Evolutionary conservation across 192 early-diverging fungal genomes (phyloP), one percentile per base, ranked within the genome.

Genomic region (Coemansia sp.): DNA sequence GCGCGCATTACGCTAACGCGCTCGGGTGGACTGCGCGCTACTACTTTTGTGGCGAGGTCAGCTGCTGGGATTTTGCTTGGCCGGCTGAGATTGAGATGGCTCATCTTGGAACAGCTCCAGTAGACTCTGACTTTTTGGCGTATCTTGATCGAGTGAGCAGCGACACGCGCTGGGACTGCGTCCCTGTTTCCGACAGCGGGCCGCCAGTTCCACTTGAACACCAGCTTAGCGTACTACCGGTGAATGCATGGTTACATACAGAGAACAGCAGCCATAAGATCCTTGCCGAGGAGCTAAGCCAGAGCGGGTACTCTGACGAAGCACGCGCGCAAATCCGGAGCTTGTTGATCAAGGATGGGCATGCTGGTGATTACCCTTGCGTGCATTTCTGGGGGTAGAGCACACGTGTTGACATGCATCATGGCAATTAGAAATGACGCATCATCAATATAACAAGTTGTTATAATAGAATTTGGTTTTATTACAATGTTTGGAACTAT

Each of bases 21-120:
- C 57, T 77, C 39, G 73, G 52, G 0, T 77, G 73, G 73, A 70
- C 67, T 3, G 24, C 63, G 1, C 53, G 37, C 42, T 70, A 70
- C 38, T 77, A 66, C 54, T 77, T 77, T 63, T 25, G 34, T 0
- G 59, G 64, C 13, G 17, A 45, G 1, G 73, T 70, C 2, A 47
- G 60, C 37, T 64, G 67, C 64, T 77, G 73, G 73, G 48, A 59
- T 14, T 69, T 70, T 52, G 40, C 50, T 9, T 75, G 73, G 73
- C 73, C 73, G 0, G 63, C 53, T 9, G 55, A 69, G 14, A 62
- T 68, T 10, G 57, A 53, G 18, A 13, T 50, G 7, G 17, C 53
- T 2, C 15, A 49, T 3, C 4, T 18, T 4, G 60, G 61, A 9
- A 41, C 57, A 0, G 67, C 67, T 2, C 73, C 73, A 0, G 17